Evolutionary conservation across 2,329 filamentous ascomycete species (phyloP).

Genomic region (Stachybotrys elegans): DNA sequence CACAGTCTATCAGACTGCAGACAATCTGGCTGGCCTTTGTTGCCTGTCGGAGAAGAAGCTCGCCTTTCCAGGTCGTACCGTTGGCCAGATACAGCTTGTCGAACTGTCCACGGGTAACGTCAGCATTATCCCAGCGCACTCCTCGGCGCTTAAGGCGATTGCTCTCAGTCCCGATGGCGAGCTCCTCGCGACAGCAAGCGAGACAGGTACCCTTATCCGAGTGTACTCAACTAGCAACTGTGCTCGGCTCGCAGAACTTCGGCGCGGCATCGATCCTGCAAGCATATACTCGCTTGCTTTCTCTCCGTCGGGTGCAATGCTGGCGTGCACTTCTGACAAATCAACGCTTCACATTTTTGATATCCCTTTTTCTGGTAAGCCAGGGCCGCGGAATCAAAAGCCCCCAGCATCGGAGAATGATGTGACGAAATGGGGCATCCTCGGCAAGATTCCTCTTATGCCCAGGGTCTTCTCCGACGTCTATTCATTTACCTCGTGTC

Average conservation of each 20-base stretch:
- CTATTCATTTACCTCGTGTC: constrained; percentile 76
- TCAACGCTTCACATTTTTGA: constrained; percentile 94
- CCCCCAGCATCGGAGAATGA: constrained; percentile 30
- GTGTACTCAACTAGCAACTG: constrained; percentile 78
- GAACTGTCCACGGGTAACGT: constrained; percentile 74
- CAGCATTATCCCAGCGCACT: constrained; percentile 90
- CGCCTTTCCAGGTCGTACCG: constrained; percentile 80
- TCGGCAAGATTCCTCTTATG: constrained; percentile 78
- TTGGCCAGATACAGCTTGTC: constrained; percentile 85
- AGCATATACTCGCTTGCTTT: constrained; percentile 85
- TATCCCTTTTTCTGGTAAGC: constrained; percentile 54
- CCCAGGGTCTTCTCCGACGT: constrained; percentile 84
- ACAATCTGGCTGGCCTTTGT: constrained; percentile 78
- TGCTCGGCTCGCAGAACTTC: constrained; percentile 75
- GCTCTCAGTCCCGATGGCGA: constrained; percentile 75
- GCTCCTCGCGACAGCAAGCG: constrained; percentile 82
- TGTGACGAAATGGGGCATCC: constrained; percentile 76
- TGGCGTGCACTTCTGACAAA: constrained; percentile 95
- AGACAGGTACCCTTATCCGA: constrained; percentile 83
- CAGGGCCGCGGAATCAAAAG: constrained; percentile 25
- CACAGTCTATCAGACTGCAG: constrained; percentile 76
- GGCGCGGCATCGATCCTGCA: constrained; percentile 83
- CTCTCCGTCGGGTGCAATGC: constrained; percentile 70
- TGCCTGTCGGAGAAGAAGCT: constrained; percentile 69
- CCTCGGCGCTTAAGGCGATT: constrained; percentile 71